phyloP scores from a whole-genome alignment of 176 grass and related monocot species.

The Raddia guianensis region DNA sequence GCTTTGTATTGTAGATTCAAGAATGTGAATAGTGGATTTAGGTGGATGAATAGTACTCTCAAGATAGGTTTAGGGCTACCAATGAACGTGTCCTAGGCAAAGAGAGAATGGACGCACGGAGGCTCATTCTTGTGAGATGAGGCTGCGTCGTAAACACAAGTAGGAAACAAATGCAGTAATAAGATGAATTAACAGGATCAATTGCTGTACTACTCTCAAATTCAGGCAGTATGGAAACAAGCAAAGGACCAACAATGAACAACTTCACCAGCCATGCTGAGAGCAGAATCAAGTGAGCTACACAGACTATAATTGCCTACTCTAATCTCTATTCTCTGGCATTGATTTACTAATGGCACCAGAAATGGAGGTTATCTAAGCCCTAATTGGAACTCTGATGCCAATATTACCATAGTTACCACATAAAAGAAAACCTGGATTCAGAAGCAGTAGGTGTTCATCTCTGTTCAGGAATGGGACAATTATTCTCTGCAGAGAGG shows the following conservation, averaged over 20 bases:
- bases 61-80: too few species aligned
- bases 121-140: too few species aligned
- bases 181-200: background rate
- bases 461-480: background rate
- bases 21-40: too few species aligned
- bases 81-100: too few species aligned
- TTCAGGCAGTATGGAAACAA: conserved; percentile 20
- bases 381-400: background rate
- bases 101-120: too few species aligned
- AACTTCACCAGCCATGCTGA: background rate
- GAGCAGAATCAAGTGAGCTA: background rate
- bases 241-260: background rate
- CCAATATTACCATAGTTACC: background rate
- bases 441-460: background rate
- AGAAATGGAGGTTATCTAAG: background rate
- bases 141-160: too few species aligned
- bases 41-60: too few species aligned
- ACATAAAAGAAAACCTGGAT: background rate
- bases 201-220: background rate
- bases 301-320: conserved; percentile 10
- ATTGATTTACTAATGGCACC: background rate
- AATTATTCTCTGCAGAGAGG: conserved; percentile 29
- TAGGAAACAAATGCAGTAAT: background rate
- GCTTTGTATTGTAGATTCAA: too few species aligned
- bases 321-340: conserved; percentile 13